Conservation (phyloP, 306 rosid genomes). For the Prunus davidiana region DNA sequence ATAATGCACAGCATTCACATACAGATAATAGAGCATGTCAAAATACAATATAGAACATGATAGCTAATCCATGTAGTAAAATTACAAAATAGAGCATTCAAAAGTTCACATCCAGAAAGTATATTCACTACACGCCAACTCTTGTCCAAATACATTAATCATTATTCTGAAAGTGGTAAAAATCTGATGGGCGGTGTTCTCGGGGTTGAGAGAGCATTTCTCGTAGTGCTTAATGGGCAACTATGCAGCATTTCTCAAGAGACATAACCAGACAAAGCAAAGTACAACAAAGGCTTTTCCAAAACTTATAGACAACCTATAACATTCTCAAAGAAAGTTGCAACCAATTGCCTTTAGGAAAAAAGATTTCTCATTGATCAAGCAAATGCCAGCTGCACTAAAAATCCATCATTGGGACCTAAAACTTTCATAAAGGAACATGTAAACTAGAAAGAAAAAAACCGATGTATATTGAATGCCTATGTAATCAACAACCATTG, state of each 20-base stretch:
- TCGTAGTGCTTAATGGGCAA: not conserved
- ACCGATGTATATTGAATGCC: no score
- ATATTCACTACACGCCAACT: not conserved
- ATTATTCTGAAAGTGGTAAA: not conserved
- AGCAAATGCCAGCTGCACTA: not conserved
- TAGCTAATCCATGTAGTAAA: not conserved
- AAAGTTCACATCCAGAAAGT: not conserved
- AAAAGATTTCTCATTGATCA: not conserved
- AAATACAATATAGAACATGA: not conserved
- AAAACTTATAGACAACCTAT: not conserved
- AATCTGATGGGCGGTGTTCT: not conserved
- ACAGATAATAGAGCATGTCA: not conserved
- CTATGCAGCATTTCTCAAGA: not conserved
- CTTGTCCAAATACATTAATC: not conserved
- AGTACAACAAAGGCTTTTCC: not conserved
- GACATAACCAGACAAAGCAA: not conserved
- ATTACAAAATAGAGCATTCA: not conserved
- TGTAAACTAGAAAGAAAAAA: no score
- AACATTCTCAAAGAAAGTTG: not conserved
- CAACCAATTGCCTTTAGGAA: not conserved
- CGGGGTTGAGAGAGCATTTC: not conserved
- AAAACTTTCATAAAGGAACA: not conserved
- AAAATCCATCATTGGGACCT: no score
- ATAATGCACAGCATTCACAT: not conserved
- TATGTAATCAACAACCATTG: not conserved